Percentiles rank a stretch among this genome's conserved stretches.
These are phyloP conservation scores for Porcisia hertigi DNA, from an alignment of 208 protist genomes.

Conservation along the genomic window DNA sequence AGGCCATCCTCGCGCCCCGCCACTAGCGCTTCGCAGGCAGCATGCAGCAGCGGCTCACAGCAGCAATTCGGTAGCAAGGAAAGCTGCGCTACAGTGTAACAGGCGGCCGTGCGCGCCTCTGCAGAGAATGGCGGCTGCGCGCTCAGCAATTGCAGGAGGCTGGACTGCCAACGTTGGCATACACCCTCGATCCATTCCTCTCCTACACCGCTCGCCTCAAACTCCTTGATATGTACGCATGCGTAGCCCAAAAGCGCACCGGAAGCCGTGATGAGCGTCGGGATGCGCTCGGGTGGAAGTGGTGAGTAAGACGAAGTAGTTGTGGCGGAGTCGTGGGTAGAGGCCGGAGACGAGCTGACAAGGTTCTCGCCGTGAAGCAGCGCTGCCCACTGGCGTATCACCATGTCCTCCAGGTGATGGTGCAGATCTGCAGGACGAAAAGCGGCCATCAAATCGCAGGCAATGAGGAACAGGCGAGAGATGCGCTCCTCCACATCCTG, in stretches of 20 bases:
- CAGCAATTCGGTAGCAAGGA: slow-evolving; percentile 26
- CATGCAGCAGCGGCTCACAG: slow-evolving; percentile 25
- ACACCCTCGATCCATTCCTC: slow-evolving; percentile 3
- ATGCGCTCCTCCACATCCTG: slow-evolving; percentile 16
- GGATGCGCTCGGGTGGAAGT: background rate
- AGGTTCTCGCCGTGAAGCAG: slow-evolving; percentile 12
- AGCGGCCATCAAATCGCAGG: slow-evolving; percentile 23
- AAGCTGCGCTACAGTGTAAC: slow-evolving; percentile 52
- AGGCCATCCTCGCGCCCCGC: slow-evolving; percentile 22
- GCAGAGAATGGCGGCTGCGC: slow-evolving; percentile 47
- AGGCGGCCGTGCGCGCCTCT: slow-evolving; percentile 35
- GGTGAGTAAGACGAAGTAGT: background rate
- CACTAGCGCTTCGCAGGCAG: slow-evolving; percentile 33
- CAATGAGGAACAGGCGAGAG: slow-evolving; percentile 20
- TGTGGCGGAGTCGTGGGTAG: background rate
- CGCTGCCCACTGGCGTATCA: slow-evolving; percentile 12
- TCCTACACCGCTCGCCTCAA: background rate
- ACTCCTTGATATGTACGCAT: background rate
- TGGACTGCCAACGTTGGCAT: slow-evolving; percentile 20
- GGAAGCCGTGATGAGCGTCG: slow-evolving; percentile 25
- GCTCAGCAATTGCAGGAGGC: slow-evolving; percentile 39
- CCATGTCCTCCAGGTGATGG: slow-evolving; percentile 19
- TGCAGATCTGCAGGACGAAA: slow-evolving; percentile 11
- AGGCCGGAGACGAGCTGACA: background rate
- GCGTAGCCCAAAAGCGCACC: slow-evolving; percentile 27